Evolutionary conservation across 768 basidiomycete genomes (phyloP), one percentile per base, ranked within the genome.

Genomic region (Rhizopogon vinicolor): DNA sequence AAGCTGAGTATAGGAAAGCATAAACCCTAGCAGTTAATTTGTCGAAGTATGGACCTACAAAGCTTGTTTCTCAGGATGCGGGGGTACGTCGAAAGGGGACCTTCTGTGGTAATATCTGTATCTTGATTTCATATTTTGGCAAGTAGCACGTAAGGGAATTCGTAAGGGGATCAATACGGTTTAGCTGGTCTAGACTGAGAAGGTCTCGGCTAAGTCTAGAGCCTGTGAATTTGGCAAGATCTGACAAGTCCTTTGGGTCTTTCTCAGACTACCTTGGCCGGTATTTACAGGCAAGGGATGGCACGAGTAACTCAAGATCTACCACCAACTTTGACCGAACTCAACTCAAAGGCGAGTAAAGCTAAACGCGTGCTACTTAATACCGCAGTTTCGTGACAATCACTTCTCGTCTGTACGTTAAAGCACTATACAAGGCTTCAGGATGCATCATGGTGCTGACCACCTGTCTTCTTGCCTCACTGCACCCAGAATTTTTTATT

Each of bases 171-270:
- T 22, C 22, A 48, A 18, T 37, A 25, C 16, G 39, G 3, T 58
- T 39, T 10, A 40, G 12, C 3, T 31, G 45, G n/a, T 59, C 58
- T 42, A 57, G 58, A 48, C 50, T 41, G 0, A 58, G 0, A 60
- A 49, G 25, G 48, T 51, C 66, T 59, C 49, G 68, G 52, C 55
- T 6, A 48, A 28, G 69, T 62, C 69, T 63, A 62, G 67, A 68
- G 31, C 57, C 56, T 58, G 60, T 53, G 62, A 63, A 58, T 56
- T 60, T 43, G 48, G 48, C 48, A 49, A 55, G 56, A 60, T 59
- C 55, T 44, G 52, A 57, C 54, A 56, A 44, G 35, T 49, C 41
- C 33, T 31, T 48, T 54, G 46, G 52, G 57, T 14, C 31, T 41
- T 50, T 48, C 53, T 54, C 40, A 41, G 40, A 51, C 41, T 53